These are phyloP conservation scores for Neodidymelliopsis sp. DNA, from an alignment of 2,329 filamentous ascomycete species.

Conservation along the genomic window DNA sequence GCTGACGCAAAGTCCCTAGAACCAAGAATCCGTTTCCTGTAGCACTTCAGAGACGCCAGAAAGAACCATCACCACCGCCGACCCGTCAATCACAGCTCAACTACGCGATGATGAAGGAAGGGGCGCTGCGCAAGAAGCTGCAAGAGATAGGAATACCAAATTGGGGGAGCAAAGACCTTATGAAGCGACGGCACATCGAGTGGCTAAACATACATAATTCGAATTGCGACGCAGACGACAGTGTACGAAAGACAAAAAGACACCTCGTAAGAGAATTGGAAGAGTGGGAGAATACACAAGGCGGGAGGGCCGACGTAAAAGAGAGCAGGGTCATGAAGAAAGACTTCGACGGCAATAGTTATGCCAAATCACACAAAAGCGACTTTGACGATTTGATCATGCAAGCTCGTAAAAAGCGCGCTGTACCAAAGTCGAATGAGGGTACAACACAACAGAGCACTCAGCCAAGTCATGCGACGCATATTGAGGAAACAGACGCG, in stretches of 20 bases:
- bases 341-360: constrained; percentile 82
- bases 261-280: constrained; percentile 82
- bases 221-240: constrained; percentile 84
- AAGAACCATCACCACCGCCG: constrained; percentile 51
- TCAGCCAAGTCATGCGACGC: neutral
- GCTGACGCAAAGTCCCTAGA: constrained; percentile 24
- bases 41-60: constrained; percentile 34
- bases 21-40: constrained; percentile 31
- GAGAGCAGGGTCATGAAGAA: constrained; percentile 74
- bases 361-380: constrained; percentile 74
- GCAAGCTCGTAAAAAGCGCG: constrained; percentile 69
- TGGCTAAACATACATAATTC: constrained; percentile 98
- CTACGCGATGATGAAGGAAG: constrained; percentile 86
- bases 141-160: constrained; percentile 78
- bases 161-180: constrained; percentile 70
- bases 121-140: constrained; percentile 79
- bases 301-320: constrained; percentile 59
- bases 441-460: neutral
- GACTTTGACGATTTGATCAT: constrained; percentile 84
- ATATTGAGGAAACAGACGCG: neutral
- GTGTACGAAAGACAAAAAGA: constrained; percentile 65
- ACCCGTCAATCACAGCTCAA: constrained; percentile 74
- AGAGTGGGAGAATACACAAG: constrained; percentile 85
- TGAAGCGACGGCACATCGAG: constrained; percentile 85
- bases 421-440: constrained; percentile 37